phyloP scores from a whole-genome alignment of 768 basidiomycete genomes.

The Phallus indusiatus region DNA sequence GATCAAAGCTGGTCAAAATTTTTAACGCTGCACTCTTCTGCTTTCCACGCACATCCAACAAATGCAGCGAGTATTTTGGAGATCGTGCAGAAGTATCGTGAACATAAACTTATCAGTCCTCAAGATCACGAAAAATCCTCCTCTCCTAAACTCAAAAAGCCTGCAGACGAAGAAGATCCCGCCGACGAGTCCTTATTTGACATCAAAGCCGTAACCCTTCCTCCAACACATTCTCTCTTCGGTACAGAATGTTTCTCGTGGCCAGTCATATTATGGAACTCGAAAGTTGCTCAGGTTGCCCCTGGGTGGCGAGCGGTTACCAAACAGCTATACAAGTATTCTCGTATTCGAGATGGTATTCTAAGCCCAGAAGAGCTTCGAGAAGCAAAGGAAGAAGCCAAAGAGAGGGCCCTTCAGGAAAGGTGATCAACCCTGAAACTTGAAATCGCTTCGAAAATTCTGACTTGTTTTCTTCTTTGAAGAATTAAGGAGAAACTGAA shows the following conservation, averaged over 20 bases:
- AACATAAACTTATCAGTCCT: background rate
- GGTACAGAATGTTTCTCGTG: constrained; percentile 2
- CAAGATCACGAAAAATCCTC: background rate
- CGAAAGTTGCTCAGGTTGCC: background rate
- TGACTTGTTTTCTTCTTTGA: background rate
- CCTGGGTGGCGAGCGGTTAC: background rate
- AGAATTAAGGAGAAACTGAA: background rate
- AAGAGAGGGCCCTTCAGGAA: background rate
- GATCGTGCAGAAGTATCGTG: background rate
- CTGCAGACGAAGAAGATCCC: background rate
- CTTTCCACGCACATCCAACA: background rate
- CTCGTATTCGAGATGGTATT: background rate
- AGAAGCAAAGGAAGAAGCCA: background rate
- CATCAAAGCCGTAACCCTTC: background rate
- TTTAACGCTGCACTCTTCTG: background rate
- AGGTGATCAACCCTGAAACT: background rate
- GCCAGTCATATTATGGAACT: background rate
- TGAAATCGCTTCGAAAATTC: background rate
- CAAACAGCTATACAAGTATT: background rate
- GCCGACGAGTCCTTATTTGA: background rate
- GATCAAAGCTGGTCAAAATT: background rate
- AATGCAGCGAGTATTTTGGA: background rate
- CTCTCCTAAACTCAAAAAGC: background rate
- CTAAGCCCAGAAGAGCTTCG: background rate
- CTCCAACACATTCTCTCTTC: background rate